A percentile compares a stretch with the other conserved stretches of the same genome.
Evolutionary conservation across 495 filamentous ascomycete genomes (phyloP).

Genomic region (Aspergillus ostianus): DNA sequence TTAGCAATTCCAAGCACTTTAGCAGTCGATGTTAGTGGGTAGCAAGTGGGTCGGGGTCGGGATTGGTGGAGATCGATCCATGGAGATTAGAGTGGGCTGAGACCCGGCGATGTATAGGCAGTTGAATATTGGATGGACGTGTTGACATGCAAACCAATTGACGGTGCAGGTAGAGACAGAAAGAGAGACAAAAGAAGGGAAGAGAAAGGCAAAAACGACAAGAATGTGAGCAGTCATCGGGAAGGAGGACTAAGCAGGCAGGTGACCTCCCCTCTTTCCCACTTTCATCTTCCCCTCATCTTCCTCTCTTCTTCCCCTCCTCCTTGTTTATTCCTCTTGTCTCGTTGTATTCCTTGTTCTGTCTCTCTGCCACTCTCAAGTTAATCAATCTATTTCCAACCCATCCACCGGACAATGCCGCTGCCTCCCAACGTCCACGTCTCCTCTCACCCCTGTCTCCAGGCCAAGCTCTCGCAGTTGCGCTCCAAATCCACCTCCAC

Average conservation of each 20-base stretch:
- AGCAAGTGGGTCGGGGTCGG: not conserved
- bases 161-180: not conserved
- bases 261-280: not conserved
- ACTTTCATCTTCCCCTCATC: not conserved
- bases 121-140: not conserved
- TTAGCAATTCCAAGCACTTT: not conserved
- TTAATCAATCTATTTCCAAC: constrained; percentile 4
- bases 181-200: not conserved
- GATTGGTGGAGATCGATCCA: not conserved
- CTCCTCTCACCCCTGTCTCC: constrained; percentile 81
- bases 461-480: constrained; percentile 86
- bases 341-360: constrained; percentile 4
- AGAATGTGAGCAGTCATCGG: not conserved
- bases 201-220: not conserved
- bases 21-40: not conserved
- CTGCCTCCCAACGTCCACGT: constrained; percentile 60
- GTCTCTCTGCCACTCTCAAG: not conserved
- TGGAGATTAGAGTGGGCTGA: not conserved
- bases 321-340: constrained; percentile 5
- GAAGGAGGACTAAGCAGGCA: not conserved
- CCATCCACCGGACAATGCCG: constrained; percentile 24
- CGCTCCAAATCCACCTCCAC: constrained; percentile 68
- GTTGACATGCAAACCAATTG: not conserved
- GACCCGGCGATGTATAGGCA: not conserved
- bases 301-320: not conserved